phyloP scores from a whole-genome alignment of 2,329 filamentous ascomycete species.

The Colletotrichum sp. region DNA sequence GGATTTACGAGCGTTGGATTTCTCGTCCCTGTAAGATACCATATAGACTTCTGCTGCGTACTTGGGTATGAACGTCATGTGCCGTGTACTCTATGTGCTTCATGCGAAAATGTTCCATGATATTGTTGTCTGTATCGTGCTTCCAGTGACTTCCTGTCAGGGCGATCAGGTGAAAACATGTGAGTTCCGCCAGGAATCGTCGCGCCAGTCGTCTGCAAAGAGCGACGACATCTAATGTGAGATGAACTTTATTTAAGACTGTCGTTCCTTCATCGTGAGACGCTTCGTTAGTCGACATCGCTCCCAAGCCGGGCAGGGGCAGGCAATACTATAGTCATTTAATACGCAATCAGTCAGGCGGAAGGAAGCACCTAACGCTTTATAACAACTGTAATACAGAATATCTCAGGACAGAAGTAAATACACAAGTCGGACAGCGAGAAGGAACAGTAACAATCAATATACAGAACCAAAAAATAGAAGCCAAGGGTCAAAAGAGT shows the following conservation, averaged over 20 bases:
- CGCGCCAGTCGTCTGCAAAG: not conserved
- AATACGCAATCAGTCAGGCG: not conserved
- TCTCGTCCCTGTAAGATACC: not conserved
- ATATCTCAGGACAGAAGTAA: not conserved
- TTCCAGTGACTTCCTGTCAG: not conserved
- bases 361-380: not conserved
- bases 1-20: not conserved
- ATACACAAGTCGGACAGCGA: not conserved
- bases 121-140: not conserved
- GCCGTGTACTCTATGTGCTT: not conserved
- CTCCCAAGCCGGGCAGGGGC: not conserved
- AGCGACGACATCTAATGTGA: not conserved
- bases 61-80: not conserved
- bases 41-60: not conserved
- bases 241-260: not conserved
- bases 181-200: not conserved
- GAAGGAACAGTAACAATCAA: not conserved
- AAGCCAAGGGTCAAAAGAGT: not conserved
- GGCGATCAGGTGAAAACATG: not conserved
- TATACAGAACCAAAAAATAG: not conserved
- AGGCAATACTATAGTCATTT: not conserved
- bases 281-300: not conserved
- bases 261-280: not conserved
- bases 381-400: rapidly evolving
- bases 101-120: not conserved